Conservation (phyloP, 202 grass and related monocot genomes). For the Carex sylvatica region DNA sequence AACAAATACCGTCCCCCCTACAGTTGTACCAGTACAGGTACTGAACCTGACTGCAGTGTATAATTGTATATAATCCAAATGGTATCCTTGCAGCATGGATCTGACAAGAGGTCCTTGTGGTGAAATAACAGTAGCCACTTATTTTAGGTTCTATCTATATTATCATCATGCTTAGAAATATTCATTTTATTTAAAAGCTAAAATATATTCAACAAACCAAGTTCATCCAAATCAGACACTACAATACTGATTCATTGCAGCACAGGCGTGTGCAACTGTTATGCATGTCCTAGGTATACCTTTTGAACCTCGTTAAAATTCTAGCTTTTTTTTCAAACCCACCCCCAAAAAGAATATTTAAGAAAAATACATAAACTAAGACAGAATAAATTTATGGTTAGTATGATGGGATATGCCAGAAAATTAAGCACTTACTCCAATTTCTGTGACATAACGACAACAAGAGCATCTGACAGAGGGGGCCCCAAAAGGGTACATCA, state of each 20-base stretch:
- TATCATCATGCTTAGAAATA: not conserved
- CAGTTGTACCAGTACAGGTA: not conserved
- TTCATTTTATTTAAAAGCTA: not conserved
- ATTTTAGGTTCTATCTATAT: not conserved
- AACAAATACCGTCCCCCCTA: not conserved
- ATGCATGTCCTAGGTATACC: not conserved
- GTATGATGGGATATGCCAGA: not conserved
- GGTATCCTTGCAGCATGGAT: not conserved
- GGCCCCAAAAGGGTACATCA: slow-evolving; percentile 86
- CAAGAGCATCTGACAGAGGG: slow-evolving; percentile 69
- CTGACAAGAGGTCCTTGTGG: not conserved
- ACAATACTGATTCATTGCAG: not conserved
- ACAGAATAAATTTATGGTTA: not conserved
- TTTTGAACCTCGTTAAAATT: not conserved
- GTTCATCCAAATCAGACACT: not conserved
- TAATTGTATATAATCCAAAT: not conserved
- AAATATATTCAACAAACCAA: not conserved
- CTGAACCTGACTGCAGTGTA: not conserved
- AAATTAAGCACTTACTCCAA: slow-evolving; percentile 57
- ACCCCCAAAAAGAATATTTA: not conserved
- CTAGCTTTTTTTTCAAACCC: not conserved
- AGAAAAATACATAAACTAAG: not conserved
- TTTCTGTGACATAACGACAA: slow-evolving; percentile 68
- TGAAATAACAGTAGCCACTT: not conserved
- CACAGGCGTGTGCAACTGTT: not conserved